Evolutionary conservation across 2,329 filamentous ascomycete genomes (phyloP), one percentile per base, ranked within the genome.

Genomic region (Hypoxylon sp.): DNA sequence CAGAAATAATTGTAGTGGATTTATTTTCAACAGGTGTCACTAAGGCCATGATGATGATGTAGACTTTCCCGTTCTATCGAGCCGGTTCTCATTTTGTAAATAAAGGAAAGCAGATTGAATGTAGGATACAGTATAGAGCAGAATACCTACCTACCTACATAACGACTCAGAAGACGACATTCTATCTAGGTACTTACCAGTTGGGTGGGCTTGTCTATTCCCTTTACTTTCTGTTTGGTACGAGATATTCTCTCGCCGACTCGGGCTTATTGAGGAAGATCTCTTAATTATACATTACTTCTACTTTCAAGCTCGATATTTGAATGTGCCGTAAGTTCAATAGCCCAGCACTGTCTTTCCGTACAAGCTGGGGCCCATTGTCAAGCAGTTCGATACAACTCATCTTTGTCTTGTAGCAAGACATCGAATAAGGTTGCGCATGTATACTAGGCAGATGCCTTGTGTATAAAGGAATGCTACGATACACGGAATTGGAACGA

Each of bases 1-100:
- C 68, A 72, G 46, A 72, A 72, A 55, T 58, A 59, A 4, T 19
- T 58, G 3, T 58, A 49, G 45, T 10, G 17, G 34, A 28, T 7
- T 9, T 7, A 13, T 30, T 21, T 10, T 48, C 6, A 19, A 51
- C 5, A 10, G 13, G 13, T 13, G 9, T 32, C 14, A 21, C 3
- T 11, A 23, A n/a, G 9, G 9, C 32, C 14, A 21, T 11, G 11
- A 30, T 9, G 30, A 5, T 21, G 4, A 19, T 21, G 14, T 34
- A 63, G 14, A 21, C 5, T n/a, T 48, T 32, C 32, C 48, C 2
- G 3, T 25, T 4, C 10, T 14, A 5, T 23, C 14, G 23, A 52
- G 23, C 21, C 28, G 21, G 49, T 56, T 51, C 41, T 59, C 5
- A 36, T 14, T 17, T 48, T 41, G 17, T 41, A 51, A 23, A 2